Evolutionary conservation across 768 basidiomycete species (phyloP).

Genomic region (Russula brevipes): DNA sequence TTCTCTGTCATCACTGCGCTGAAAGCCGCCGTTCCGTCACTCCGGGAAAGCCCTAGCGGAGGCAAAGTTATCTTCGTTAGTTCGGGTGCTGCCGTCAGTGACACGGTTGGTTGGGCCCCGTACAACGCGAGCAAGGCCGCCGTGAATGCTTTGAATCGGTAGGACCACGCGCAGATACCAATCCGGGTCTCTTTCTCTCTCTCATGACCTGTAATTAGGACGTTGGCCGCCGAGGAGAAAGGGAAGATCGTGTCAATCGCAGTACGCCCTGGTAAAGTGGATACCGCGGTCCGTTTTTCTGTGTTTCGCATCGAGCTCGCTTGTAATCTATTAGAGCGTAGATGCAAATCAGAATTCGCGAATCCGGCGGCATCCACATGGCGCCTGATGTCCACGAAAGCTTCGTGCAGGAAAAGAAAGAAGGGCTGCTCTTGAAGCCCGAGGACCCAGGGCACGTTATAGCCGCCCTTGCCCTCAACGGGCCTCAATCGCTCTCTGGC

Average conservation of each 20-base stretch:
- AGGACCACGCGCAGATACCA: not conserved
- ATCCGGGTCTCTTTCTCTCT: not conserved
- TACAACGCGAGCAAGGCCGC: slow-evolving; percentile 86
- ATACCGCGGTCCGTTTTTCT: slow-evolving; percentile 57
- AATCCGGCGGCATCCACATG: slow-evolving; percentile 51
- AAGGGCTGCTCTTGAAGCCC: slow-evolving; percentile 70
- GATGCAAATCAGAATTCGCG: slow-evolving; percentile 67
- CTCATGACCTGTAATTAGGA: slow-evolving; percentile 41
- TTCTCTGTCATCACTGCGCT: slow-evolving; percentile 75
- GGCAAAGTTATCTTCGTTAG: slow-evolving; percentile 78
- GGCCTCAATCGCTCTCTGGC: slow-evolving; percentile 60
- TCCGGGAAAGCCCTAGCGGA: slow-evolving; percentile 53
- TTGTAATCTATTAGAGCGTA: slow-evolving; percentile 29
- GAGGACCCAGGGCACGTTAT: slow-evolving; percentile 74
- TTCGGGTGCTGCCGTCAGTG: slow-evolving; percentile 75
- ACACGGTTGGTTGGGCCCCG: slow-evolving; percentile 66
- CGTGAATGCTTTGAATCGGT: slow-evolving; percentile 66
- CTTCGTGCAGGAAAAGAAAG: slow-evolving; percentile 53
- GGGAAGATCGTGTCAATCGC: slow-evolving; percentile 61
- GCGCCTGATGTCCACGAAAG: slow-evolving; percentile 45
- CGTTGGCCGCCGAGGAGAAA: slow-evolving; percentile 81
- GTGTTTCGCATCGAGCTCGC: slow-evolving; percentile 1
- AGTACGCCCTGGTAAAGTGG: slow-evolving; percentile 82
- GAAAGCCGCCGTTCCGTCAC: slow-evolving; percentile 58
- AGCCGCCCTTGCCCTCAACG: slow-evolving; percentile 65